phyloP scores from a whole-genome alignment of 257 asterid genomes.

The Solanum piurae region DNA sequence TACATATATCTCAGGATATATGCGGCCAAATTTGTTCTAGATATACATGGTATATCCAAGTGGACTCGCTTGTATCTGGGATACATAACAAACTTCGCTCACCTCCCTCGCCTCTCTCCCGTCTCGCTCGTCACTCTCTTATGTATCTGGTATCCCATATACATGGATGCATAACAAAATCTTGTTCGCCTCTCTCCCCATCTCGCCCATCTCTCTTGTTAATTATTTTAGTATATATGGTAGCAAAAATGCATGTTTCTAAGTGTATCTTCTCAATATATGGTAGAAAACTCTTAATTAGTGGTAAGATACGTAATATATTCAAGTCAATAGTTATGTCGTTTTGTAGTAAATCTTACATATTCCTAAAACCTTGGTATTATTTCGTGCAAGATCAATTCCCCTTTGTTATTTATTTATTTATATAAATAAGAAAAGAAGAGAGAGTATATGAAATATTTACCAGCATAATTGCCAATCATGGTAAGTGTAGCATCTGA shows the following conservation, averaged over 20 bases:
- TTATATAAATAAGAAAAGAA: not conserved
- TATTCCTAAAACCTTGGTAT: not conserved
- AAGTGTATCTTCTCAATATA: not conserved
- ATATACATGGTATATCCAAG: not conserved
- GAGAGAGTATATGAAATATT: not conserved
- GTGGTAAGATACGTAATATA: not conserved
- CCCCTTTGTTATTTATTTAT: not conserved
- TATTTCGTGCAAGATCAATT: not conserved
- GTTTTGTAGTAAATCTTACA: not conserved
- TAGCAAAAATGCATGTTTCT: not conserved
- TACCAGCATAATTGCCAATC: conserved; percentile 88
- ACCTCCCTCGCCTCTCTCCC: no score
- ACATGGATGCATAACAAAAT: not conserved
- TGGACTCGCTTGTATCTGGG: not conserved
- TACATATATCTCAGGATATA: no score
- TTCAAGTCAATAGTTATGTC: not conserved
- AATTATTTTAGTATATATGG: no score
- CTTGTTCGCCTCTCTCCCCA: not conserved
- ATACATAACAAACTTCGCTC: not conserved
- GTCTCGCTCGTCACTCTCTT: not conserved
- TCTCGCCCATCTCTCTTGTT: not conserved
- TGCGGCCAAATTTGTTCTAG: not conserved
- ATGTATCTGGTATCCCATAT: not conserved
- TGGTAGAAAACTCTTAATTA: no score
- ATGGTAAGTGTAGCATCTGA: conserved; percentile 66